Conservation (phyloP, 352 stramenopile species). For the Phytophthora capsici region DNA sequence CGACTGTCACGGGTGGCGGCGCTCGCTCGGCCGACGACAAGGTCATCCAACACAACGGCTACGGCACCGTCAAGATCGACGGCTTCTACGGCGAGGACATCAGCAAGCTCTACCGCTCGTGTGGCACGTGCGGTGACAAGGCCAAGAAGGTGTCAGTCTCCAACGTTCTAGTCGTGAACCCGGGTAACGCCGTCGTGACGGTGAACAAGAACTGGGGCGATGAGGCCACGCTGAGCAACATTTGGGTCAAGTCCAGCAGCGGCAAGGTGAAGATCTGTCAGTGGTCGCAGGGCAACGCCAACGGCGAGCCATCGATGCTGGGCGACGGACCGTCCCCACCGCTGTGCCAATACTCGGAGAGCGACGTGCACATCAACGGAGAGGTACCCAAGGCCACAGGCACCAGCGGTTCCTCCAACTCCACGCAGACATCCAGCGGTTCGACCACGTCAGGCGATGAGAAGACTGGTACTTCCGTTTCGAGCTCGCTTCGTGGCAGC, state of each 20-base stretch:
- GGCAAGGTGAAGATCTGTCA: slow-evolving; percentile 27
- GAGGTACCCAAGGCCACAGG: slow-evolving; percentile 3
- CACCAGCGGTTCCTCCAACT: slow-evolving; percentile 1
- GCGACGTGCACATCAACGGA: slow-evolving; percentile 34
- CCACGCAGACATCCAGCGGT: neutral
- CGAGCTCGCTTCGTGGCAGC: slow-evolving; percentile 1
- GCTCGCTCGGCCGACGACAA: slow-evolving; percentile 51
- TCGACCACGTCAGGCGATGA: neutral
- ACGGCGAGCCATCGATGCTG: slow-evolving; percentile 31
- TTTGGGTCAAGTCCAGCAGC: slow-evolving; percentile 36
- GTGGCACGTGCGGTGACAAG: slow-evolving; percentile 28
- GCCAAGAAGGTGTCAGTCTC: slow-evolving; percentile 33
- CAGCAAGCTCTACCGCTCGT: slow-evolving; percentile 28
- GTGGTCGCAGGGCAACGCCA: slow-evolving; percentile 27
- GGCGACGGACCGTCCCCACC: slow-evolving; percentile 28
- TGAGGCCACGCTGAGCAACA: slow-evolving; percentile 39
- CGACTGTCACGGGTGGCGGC: slow-evolving; percentile 29
- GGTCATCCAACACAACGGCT: slow-evolving; percentile 42
- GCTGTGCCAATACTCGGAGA: slow-evolving; percentile 27
- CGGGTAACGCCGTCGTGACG: slow-evolving; percentile 39
- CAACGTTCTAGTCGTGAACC: slow-evolving; percentile 41
- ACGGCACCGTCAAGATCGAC: slow-evolving; percentile 24
- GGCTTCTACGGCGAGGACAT: slow-evolving; percentile 24
- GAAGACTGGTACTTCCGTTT: slow-evolving; percentile 3
- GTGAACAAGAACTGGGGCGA: slow-evolving; percentile 49